Evolutionary conservation across 306 rosid species (phyloP), one percentile per base, ranked within the genome.

Genomic region (Castanopsis chinensis): DNA sequence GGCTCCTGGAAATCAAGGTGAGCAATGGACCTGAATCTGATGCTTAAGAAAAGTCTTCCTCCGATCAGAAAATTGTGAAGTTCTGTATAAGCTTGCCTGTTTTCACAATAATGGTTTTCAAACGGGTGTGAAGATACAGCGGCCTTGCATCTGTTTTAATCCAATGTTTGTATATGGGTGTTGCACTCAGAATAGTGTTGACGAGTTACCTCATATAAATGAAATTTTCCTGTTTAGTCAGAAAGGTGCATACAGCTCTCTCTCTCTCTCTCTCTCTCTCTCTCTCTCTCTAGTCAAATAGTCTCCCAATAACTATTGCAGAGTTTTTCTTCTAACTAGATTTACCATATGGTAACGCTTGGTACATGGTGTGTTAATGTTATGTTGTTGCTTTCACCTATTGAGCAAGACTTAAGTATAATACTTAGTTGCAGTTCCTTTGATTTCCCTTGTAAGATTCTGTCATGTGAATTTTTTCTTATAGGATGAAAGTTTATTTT

Each of bases 1-100:
- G 84, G 4, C 86, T 83, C 51, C 23, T 88, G 80, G 86, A 81
- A 80, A 83, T 85, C 52, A 83, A 76, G 75, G 86, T 83, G 81
- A 79, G 19, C 75, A 85, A 83, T 64, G 84, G 68, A 23, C 71
- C 55, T 4, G 76, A 77, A 23, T 67, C 60, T 4, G 76, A 77
- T 64, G 73, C 70, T 64, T 76, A 55, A 76, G 68, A 68, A 41
- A 67, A 33, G 45, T 56, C 53, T 49, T 49, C 53, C 1, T 4
- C 52, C 56, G 6, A 21, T 20, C 5, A 13, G 65, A 6, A 11
- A 5, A 21, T 32, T 8, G 65, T 58, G 64, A 58, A 58, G 64
- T 6, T 58, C 53, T 49, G 14, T 13, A 58, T 58, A 58, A 20
- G 25, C 64, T 58, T 11, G 21, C 64, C 14, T 1, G 64, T 23